Base-by-base conservation (phyloP, 2,329 filamentous ascomycete genomes). In the Colletotrichum sp. region DNA sequence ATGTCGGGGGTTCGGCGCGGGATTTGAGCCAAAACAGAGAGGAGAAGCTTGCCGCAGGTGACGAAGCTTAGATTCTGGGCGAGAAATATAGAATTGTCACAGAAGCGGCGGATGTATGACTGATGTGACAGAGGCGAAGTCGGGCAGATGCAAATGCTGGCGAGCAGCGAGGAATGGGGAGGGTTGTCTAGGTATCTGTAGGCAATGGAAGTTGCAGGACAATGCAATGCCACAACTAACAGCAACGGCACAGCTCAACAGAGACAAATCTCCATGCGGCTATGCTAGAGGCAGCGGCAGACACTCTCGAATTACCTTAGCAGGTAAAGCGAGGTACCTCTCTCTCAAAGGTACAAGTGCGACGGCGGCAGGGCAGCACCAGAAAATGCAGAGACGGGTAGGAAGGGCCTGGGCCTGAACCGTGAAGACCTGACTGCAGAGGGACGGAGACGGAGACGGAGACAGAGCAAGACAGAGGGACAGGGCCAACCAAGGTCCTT, bases 81-180 rank as follows among this genome's bases (percentile, higher is more conserved):
- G 57, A 64, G 52, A 22, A 68, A 64, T 63, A 48, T 32, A 15
- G 16, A 57, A 64, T 39, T 63, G 70, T 28, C 44, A 39, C 28
- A 27, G 55, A n/a, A 27, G 27, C 19, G 57, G 52, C 52, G 25
- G 72, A 64, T 44, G 61, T 66, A 48, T 68, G 73, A 48, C 69
- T 59, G 73, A 64, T 68, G 70, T 75, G 73, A 73, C 57, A 57
- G 70, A 75, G 44, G 57, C 70, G 39, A 73, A 57, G 34, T 34
- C 52, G 16, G 63, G 27, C 32, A 55, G 57, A 60, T 28, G 57
- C 32, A 61, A 27, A 61, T 32, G 16, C 60, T 30, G 52, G 67
- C 16, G 27, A 44, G 30, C 30, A 57, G 44, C 16, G 44, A 68
- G 65, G 65, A 68, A 68, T 57, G 65, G 60, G 60, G 32, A 64